Conservation (phyloP, 352 stramenopile genomes). For the Saprolegnia parasitica region DNA sequence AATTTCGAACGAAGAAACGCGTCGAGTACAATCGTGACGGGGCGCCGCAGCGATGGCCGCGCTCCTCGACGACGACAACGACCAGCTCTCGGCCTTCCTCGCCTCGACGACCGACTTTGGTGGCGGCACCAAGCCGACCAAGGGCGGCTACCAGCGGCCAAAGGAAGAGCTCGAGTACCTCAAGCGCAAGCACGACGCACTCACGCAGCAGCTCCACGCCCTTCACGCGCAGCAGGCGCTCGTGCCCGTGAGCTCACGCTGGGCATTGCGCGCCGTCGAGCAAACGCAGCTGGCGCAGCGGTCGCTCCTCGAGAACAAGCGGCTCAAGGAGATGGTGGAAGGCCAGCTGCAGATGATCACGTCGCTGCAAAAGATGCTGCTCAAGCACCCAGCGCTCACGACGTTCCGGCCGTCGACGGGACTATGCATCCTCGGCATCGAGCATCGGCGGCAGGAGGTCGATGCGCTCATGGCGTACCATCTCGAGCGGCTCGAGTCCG, state of each 20-base stretch:
- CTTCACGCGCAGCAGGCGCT: constrained; percentile 1
- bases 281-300: constrained; percentile 4
- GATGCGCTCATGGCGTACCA: no score
- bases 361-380: not conserved
- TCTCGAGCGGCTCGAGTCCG: no score
- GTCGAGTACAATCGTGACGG: no score
- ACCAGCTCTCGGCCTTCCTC: no score
- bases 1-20: no score
- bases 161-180: constrained; percentile 31
- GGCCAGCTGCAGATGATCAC: not conserved
- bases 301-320: not conserved
- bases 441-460: no score
- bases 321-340: not conserved
- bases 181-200: constrained; percentile 26
- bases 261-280: not conserved
- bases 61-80: no score
- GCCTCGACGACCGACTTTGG: no score
- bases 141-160: constrained; percentile 12
- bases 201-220: constrained; percentile 29
- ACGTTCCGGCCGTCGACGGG: not conserved
- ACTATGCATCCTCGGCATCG: no score
- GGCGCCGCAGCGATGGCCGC: no score
- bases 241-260: not conserved
- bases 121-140: no score
- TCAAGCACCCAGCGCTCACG: not conserved